Percentiles rank a stretch among this genome's conserved stretches.
Conservation (phyloP, 2,329 filamentous ascomycete genomes). For the Colletotrichum costaricense region DNA sequence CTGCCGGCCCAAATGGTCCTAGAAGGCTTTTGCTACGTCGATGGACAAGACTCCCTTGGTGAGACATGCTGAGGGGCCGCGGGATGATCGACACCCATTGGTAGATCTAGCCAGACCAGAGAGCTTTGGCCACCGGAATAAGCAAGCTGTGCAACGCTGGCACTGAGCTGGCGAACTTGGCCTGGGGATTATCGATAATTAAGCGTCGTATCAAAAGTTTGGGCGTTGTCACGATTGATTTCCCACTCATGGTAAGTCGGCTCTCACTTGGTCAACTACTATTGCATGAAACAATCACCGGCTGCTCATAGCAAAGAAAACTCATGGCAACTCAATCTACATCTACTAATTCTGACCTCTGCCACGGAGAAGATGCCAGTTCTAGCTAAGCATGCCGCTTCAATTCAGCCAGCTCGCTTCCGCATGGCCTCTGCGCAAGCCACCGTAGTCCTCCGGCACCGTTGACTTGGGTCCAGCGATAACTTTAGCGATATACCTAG, state of each 20-base stretch:
- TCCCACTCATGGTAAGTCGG: background rate
- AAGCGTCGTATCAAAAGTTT: background rate
- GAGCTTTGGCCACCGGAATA: constrained; percentile 13
- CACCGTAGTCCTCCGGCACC: background rate
- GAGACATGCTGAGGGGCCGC: constrained; percentile 16
- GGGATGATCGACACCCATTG: constrained; percentile 1
- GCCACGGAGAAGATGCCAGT: background rate
- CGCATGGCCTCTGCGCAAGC: background rate
- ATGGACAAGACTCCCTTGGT: background rate
- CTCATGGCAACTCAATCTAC: background rate
- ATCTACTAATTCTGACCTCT: too few relatives aligned
- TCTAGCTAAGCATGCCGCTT: background rate
- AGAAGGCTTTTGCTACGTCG: background rate
- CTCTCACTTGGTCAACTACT: background rate
- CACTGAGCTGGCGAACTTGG: background rate
- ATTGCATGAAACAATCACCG: background rate
- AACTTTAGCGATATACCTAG: background rate
- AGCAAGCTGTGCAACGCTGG: constrained; percentile 1
- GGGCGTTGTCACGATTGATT: background rate
- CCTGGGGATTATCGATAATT: background rate
- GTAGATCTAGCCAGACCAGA: constrained; percentile 2
- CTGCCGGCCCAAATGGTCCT: background rate
- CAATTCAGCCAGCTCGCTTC: background rate
- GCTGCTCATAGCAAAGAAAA: background rate
- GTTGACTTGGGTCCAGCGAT: background rate